These are phyloP conservation scores for Bruguiera sexangula DNA, from an alignment of 345 rosid genomes.

Conservation along the genomic window DNA sequence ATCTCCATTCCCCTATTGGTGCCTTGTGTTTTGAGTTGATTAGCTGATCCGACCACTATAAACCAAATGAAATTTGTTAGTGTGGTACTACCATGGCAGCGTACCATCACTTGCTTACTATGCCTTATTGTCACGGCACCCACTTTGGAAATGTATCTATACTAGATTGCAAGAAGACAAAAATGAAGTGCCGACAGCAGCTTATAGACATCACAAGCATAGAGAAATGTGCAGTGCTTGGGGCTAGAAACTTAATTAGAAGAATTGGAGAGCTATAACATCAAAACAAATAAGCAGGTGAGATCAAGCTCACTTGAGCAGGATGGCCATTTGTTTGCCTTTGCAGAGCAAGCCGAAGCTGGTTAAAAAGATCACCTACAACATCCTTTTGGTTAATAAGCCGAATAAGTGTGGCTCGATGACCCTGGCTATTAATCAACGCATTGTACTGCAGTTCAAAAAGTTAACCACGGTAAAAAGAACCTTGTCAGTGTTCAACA, in stretches of 20 bases:
- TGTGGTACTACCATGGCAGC: too few relatives aligned
- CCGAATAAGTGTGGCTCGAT: constrained; percentile 64
- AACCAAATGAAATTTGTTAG: too few relatives aligned
- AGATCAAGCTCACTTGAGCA: constrained; percentile 65
- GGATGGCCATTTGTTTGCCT: constrained; percentile 74
- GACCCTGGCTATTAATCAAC: constrained; percentile 60
- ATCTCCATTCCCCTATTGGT: background rate
- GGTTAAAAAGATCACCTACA: constrained; percentile 90
- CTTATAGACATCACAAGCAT: background rate
- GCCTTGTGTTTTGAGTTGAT: too few relatives aligned
- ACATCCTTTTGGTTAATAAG: constrained; percentile 88
- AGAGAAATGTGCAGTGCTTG: background rate
- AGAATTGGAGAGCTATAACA: background rate
- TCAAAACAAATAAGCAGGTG: constrained; percentile 16
- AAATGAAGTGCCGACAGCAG: background rate
- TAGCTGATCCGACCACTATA: too few relatives aligned
- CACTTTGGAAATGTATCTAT: background rate
- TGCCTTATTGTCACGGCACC: background rate
- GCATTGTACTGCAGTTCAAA: constrained; percentile 67
- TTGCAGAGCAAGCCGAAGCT: constrained; percentile 83
- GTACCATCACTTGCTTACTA: background rate
- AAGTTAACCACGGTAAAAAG: constrained; percentile 4
- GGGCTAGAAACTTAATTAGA: background rate
- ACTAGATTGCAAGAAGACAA: background rate
- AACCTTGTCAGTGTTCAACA: constrained; percentile 9